Base-by-base conservation (phyloP, 805 yeast genomes). In the Kuraishia hungarica region DNA sequence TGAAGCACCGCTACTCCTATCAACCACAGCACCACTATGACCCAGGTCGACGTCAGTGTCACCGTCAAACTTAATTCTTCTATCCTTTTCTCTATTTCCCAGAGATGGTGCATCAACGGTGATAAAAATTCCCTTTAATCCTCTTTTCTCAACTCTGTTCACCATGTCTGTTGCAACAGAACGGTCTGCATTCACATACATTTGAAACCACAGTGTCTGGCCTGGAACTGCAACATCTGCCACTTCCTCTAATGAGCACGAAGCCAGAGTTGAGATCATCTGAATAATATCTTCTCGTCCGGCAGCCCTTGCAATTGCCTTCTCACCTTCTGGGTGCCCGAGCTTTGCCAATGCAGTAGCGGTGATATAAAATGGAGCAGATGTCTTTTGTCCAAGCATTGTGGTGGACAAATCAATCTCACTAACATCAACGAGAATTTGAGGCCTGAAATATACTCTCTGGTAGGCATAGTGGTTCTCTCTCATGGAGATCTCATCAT, bases 321-420 rank as follows among this genome's bases (percentile, higher is more conserved):
- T 81, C 69, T 93, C 98, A 56, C 98, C 98, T 48, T 89, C 97
- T 1, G 90, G 90, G 64, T 92, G 94, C 2, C 97, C 98, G 61
- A 93, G 77, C 64, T 85, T 87, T 43, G 96, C 97, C 58, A 91
- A 75, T 0, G 97, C 98, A 5, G 98, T 89, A 1, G 98, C 98
- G 47, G 93, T 79, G 54, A 87, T 82, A 66, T 92, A 93, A 67
- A 93, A 90, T 17, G 98, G 98, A 15, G 84, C 87, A 19, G 80
- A 72, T 1, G 83, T 75, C 53, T 76, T 72, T 20, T 81, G 65
- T n/a, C 97, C 97, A 47, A 93, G 73, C 81, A 93, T 81, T 5
- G 81, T 77, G 10, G 96, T 86, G 11, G 85, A 68, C 35, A 83
- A 68, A 65, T 89, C 96, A 50, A 92, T 79, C 29, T 79, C 69